Conservation (phyloP, 306 rosid species). For the Vigna nakashimae region DNA sequence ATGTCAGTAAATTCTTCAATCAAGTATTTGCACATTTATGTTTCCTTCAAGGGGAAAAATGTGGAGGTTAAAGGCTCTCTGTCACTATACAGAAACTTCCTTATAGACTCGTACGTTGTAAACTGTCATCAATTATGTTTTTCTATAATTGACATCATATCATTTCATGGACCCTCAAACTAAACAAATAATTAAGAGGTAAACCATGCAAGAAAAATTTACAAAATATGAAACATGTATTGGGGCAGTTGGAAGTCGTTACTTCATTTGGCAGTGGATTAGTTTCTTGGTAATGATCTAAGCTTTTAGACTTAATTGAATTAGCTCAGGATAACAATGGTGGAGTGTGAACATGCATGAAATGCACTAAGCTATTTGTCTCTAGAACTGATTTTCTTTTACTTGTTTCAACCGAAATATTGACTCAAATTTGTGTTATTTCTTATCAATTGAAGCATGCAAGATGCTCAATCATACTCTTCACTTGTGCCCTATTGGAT, state of each 20-base stretch:
- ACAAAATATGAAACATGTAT: constrained; percentile 6
- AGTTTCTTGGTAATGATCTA: background rate
- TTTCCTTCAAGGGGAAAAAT: background rate
- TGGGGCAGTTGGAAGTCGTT: background rate
- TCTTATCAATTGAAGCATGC: constrained; percentile 1
- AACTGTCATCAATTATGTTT: background rate
- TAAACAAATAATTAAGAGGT: constrained; percentile 5
- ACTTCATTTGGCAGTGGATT: background rate
- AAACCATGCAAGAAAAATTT: background rate
- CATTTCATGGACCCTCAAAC: background rate
- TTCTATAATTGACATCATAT: background rate
- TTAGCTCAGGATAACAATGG: background rate
- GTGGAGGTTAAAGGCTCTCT: background rate
- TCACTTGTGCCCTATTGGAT: constrained; percentile 6
- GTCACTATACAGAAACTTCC: constrained; percentile 10
- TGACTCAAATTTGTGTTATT: constrained; percentile 16
- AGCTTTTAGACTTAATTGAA: background rate
- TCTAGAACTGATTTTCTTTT: background rate
- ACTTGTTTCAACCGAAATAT: background rate
- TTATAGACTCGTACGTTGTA: background rate
- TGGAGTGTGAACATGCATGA: background rate
- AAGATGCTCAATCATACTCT: constrained; percentile 21
- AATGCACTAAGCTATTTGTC: background rate
- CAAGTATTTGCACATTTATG: constrained; percentile 5
- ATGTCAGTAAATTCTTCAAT: constrained; percentile 1